Evolutionary conservation across 106 monocot genomes (phyloP).

Genomic region (Allium cepa): DNA sequence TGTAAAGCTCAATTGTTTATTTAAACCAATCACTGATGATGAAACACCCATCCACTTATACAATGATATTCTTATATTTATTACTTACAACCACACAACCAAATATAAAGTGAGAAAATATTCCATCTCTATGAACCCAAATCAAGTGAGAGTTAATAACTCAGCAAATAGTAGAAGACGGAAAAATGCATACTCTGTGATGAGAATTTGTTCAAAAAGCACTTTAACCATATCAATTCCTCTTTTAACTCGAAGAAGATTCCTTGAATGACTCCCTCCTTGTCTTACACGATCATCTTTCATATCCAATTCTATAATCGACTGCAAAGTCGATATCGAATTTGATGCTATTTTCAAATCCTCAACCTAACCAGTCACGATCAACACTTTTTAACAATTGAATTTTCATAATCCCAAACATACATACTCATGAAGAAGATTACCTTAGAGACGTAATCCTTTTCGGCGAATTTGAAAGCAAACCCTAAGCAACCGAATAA

Average conservation of each 20-base stretch:
- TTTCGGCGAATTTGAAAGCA: slow-evolving; percentile 96
- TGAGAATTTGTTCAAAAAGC: slow-evolving; percentile 78
- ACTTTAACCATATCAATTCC: slow-evolving; percentile 89
- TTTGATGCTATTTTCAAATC: slow-evolving; percentile 63
- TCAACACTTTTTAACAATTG: not conserved
- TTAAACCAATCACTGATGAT: no score
- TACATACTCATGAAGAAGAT: not conserved
- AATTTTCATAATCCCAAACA: no score
- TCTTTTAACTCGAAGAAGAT: slow-evolving; percentile 89
- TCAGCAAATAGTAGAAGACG: no score
- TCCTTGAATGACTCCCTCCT: slow-evolving; percentile 78
- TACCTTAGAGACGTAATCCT: slow-evolving; percentile 94
- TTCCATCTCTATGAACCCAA: no score
- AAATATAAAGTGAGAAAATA: no score
- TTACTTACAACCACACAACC: no score
- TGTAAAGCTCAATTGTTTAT: no score
- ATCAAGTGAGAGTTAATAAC: no score
- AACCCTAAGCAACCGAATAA: slow-evolving; percentile 86
- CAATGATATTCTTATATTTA: no score
- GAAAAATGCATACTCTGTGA: slow-evolving; percentile 46
- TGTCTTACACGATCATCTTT: slow-evolving; percentile 38
- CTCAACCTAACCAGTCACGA: slow-evolving; percentile 44
- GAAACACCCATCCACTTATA: no score
- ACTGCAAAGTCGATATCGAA: slow-evolving; percentile 52
- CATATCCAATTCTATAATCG: slow-evolving; percentile 60